These are phyloP conservation scores for Rhynchosporium agropyri DNA, from an alignment of 2,329 filamentous ascomycete genomes.

Conservation along the genomic window DNA sequence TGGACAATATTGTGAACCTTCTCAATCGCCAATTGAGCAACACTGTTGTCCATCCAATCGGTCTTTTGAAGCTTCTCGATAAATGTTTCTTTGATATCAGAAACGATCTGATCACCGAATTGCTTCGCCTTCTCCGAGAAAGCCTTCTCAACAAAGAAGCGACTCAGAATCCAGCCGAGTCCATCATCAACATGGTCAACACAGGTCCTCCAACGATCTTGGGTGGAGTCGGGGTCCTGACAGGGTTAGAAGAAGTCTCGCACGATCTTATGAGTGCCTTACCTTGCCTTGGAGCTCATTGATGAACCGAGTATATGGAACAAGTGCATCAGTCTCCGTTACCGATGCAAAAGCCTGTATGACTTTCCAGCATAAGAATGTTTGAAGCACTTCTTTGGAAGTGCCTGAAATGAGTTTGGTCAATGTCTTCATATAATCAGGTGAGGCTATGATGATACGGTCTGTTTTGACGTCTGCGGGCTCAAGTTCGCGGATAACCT, in stretches of 20 bases:
- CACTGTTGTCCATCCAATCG: constrained; percentile 66
- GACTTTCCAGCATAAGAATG: constrained; percentile 67
- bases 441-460: constrained; percentile 60
- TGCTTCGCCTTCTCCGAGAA: constrained; percentile 68
- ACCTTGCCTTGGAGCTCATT: constrained; percentile 62
- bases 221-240: constrained; percentile 59
- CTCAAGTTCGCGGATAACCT: constrained; percentile 54
- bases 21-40: constrained; percentile 60
- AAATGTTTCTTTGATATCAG: constrained; percentile 69
- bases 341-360: constrained; percentile 55
- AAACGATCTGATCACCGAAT: constrained; percentile 70
- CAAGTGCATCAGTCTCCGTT: constrained; percentile 61
- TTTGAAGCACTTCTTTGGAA: constrained; percentile 56
- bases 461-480: constrained; percentile 54
- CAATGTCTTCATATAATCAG: constrained; percentile 61
- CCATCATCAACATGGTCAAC: constrained; percentile 58
- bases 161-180: constrained; percentile 68
- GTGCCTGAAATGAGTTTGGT: constrained; percentile 58
- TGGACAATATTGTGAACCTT: constrained; percentile 69
- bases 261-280: constrained; percentile 12
- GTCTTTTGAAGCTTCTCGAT: constrained; percentile 60
- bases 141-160: constrained; percentile 70
- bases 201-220: constrained; percentile 70
- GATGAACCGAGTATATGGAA: constrained; percentile 60
- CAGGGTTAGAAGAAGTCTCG: not conserved